phyloP scores from a whole-genome alignment of 73 alveolate genomes.

The Paramecium primaurelia region DNA sequence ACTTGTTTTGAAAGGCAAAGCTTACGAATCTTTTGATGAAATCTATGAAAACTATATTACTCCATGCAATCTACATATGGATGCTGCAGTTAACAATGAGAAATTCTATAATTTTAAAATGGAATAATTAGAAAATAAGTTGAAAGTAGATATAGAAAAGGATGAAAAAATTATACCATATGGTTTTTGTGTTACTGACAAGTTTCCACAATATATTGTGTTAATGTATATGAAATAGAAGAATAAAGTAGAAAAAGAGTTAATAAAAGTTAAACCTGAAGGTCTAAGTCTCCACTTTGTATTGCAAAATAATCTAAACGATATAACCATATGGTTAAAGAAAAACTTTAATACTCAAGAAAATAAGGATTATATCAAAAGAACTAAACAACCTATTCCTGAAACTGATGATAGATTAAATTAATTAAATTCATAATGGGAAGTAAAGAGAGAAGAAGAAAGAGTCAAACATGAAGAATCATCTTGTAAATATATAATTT shows the following conservation, averaged over 20 bases:
- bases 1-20: conserved; percentile 75
- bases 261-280: conserved; percentile 87
- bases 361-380: background rate
- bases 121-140: conserved; percentile 68
- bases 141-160: conserved; percentile 77
- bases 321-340: conserved; percentile 59
- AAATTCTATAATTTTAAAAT: conserved; percentile 51
- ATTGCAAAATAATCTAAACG: conserved; percentile 45
- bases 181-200: conserved; percentile 79
- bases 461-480: background rate
- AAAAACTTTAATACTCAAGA: conserved; percentile 37
- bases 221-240: conserved; percentile 84
- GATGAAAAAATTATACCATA: conserved; percentile 81
- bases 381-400: background rate
- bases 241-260: conserved; percentile 74
- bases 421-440: conserved; percentile 35
- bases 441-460: conserved; percentile 4
- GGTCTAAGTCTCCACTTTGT: conserved; percentile 81
- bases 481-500: background rate
- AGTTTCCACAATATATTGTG: conserved; percentile 86
- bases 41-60: conserved; percentile 80
- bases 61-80: conserved; percentile 78
- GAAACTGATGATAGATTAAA: conserved; percentile 8
- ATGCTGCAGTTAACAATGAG: conserved; percentile 66
- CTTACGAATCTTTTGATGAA: conserved; percentile 87